Base-by-base conservation (phyloP, 2,329 filamentous ascomycete species). In the Sclerotinia subarctica region DNA sequence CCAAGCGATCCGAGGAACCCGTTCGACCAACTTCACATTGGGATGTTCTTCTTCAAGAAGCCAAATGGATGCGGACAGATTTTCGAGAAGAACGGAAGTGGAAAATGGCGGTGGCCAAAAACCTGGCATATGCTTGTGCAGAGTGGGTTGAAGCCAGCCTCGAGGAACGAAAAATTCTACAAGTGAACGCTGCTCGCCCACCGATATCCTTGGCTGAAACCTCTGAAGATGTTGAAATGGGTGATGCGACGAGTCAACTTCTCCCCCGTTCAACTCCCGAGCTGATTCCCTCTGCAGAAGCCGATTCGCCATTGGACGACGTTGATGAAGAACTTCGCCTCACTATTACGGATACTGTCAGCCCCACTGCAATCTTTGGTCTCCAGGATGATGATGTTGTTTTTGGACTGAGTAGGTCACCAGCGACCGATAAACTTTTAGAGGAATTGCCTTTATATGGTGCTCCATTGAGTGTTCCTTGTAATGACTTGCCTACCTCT, bases 41-140 rank as follows among this genome's bases (percentile, higher is more conserved):
- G 86, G 95, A 99, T 79, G 85, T 94, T 64, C 78, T 98, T 67
- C 81, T 99, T 44, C 86, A 93, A 73, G 94, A 99, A 81, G 92
- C 94, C 86, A 96, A 94, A 78, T 98, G 94, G 94, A 96, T 99
- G 92, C 88, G 94, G 63, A 97, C 93, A 1, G 95, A 99, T 79
- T 98, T 97, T 76, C 86, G 91, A 64, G 92, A 97, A 79, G 95
- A 98, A 78, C 84, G 93, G 52, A 97, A 96, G 77, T 97, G 94
- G 93, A 98, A 97, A 80, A 88, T 88, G 76, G 86, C 90, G 2
- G 86, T 90, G 47, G 94, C 94, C 6, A 90, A 89, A 69, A 93
- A 89, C 68, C 83, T 97, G 69, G 95, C 93, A 1, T 83, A 89
- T 74, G 91, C 90, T 74, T 98, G 94, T 78, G 92, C 90, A 0